phyloP scores from a whole-genome alignment of 2,329 filamentous ascomycete genomes.

The Colletotrichum cereale region DNA sequence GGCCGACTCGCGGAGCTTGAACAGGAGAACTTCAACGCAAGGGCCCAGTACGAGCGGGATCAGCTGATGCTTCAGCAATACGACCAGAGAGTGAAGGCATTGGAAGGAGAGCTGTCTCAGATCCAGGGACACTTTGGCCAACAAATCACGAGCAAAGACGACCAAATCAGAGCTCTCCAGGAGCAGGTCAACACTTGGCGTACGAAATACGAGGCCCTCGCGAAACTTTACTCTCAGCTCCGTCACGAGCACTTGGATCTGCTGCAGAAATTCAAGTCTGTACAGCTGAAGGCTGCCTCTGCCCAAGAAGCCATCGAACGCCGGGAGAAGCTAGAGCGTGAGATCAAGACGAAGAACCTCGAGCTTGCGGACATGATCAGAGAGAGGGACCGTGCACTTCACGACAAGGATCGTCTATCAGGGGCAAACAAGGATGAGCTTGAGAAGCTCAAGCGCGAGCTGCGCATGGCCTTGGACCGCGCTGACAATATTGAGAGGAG shows the following conservation, averaged over 20 bases:
- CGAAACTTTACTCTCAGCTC: slow-evolving; percentile 96
- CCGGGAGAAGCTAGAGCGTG: slow-evolving; percentile 93
- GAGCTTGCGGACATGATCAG: slow-evolving; percentile 99
- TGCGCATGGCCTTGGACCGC: slow-evolving; percentile 90
- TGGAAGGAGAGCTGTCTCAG: slow-evolving; percentile 88
- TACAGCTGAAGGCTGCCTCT: slow-evolving; percentile 96
- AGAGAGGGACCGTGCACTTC: slow-evolving; percentile 91
- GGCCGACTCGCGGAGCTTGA: slow-evolving; percentile 96
- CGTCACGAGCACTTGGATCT: slow-evolving; percentile 95
- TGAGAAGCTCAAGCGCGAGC: slow-evolving; percentile 93
- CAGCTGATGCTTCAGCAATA: slow-evolving; percentile 98
- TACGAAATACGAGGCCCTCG: slow-evolving; percentile 94
- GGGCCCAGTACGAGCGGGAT: slow-evolving; percentile 96
- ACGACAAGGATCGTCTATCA: slow-evolving; percentile 89
- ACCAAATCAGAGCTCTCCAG: slow-evolving; percentile 91
- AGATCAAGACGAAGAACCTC: slow-evolving; percentile 99
- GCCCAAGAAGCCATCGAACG: slow-evolving; percentile 96
- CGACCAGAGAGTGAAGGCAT: slow-evolving; percentile 90
- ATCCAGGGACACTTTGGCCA: slow-evolving; percentile 86
- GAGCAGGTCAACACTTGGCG: slow-evolving; percentile 99
- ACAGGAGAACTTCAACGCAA: slow-evolving; percentile 92
- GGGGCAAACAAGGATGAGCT: slow-evolving; percentile 93
- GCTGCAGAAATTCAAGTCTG: slow-evolving; percentile 93
- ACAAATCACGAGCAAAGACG: slow-evolving; percentile 90
- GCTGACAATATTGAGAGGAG: slow-evolving; percentile 92